Conservation (phyloP, 169 alveolate genomes). For the Perkinsus olseni region DNA sequence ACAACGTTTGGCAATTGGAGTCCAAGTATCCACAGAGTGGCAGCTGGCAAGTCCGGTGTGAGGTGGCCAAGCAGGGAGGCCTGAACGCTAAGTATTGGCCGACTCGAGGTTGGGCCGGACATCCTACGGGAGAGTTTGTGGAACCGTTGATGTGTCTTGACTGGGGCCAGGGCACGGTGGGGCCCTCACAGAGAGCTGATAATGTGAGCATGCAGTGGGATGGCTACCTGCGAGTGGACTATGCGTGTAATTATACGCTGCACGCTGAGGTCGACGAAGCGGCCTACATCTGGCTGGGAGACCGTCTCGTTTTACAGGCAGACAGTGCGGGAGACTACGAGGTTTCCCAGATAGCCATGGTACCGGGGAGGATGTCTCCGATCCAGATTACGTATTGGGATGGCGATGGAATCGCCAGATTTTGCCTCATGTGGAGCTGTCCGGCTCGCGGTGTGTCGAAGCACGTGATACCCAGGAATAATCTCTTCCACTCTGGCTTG, state of each 20-base stretch:
- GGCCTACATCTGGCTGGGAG: slow-evolving; percentile 35
- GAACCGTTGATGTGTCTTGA: slow-evolving; percentile 23
- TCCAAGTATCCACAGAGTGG: background rate
- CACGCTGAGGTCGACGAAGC: slow-evolving; percentile 25
- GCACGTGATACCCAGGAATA: background rate
- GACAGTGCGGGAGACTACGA: slow-evolving; percentile 21
- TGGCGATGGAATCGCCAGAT: slow-evolving; percentile 20
- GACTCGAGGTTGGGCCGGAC: slow-evolving; percentile 28
- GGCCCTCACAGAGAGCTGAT: slow-evolving; percentile 23
- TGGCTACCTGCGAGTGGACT: slow-evolving; percentile 18
- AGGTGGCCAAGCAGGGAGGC: slow-evolving; percentile 25
- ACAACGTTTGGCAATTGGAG: background rate
- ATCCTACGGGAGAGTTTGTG: slow-evolving; percentile 8
- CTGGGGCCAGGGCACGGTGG: slow-evolving; percentile 32
- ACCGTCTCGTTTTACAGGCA: slow-evolving; percentile 8
- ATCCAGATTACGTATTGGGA: slow-evolving; percentile 29
- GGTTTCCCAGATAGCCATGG: slow-evolving; percentile 15
- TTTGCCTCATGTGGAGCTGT: slow-evolving; percentile 22
- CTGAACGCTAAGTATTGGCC: slow-evolving; percentile 32
- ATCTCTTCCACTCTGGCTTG: slow-evolving; percentile 19
- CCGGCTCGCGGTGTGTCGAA: slow-evolving; percentile 6
- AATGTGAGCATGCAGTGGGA: slow-evolving; percentile 22
- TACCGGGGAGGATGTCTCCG: slow-evolving; percentile 13
- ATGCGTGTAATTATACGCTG: slow-evolving; percentile 23
- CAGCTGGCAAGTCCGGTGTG: slow-evolving; percentile 3